A percentile compares a stretch with the other conserved stretches of the same genome.
phyloP scores from a whole-genome alignment of 2,329 filamentous ascomycete species.

The Taxawa tesnikishii region DNA sequence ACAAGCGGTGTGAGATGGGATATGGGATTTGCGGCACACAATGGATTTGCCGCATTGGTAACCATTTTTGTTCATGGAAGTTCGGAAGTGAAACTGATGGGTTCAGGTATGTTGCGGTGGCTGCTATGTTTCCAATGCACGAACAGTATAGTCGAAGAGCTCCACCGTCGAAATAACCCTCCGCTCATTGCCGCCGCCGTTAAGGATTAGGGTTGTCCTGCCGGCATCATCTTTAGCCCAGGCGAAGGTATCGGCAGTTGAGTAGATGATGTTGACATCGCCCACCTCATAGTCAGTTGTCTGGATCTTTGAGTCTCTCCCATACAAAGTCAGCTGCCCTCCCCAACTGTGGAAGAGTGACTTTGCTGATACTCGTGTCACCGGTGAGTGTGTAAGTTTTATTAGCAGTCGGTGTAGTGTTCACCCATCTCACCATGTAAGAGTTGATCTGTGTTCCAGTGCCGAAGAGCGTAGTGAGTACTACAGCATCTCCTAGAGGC shows the following conservation, averaged over 20 bases:
- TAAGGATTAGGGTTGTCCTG: conserved; percentile 46
- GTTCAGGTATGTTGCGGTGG: conserved; percentile 37
- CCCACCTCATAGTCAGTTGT: conserved; percentile 55
- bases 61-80: conserved; percentile 43
- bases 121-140: conserved; percentile 33
- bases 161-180: conserved; percentile 51
- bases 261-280: conserved; percentile 51
- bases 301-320: conserved; percentile 55
- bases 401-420: conserved; percentile 46
- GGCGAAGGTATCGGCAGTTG: conserved; percentile 57
- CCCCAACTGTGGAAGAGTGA: conserved; percentile 48
- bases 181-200: conserved; percentile 49
- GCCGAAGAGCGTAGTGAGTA: conserved; percentile 49
- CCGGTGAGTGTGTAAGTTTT: conserved; percentile 53
- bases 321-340: conserved; percentile 43
- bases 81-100: conserved; percentile 44
- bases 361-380: conserved; percentile 42
- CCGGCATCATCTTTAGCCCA: conserved; percentile 54
- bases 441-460: conserved; percentile 41
- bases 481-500: conserved; percentile 39
- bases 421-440: conserved; percentile 52
- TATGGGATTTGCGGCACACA: too few relatives aligned
- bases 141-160: conserved; percentile 17
- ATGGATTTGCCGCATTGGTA: conserved; percentile 48
- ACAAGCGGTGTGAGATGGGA: too few relatives aligned